A percentile compares a stretch with the other conserved stretches of the same genome.
Evolutionary conservation across 2,329 filamentous ascomycete genomes (phyloP).

Genomic region (Orbilia ellipsospora): DNA sequence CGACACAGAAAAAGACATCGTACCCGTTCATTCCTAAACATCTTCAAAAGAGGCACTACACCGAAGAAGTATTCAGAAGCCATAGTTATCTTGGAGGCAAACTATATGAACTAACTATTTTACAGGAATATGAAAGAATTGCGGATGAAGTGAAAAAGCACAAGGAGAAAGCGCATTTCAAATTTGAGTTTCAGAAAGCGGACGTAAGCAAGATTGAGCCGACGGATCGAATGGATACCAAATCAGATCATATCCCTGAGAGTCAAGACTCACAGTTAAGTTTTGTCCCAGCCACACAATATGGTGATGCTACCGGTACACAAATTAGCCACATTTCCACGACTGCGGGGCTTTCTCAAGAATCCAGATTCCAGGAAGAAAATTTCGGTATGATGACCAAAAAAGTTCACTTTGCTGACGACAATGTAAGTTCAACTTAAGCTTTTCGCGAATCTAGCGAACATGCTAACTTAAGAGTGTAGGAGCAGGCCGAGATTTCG

Average conservation of each 20-base stretch:
- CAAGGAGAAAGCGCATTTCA: neutral
- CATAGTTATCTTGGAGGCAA: no score
- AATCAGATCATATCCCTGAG: no score
- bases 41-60: no score
- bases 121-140: neutral
- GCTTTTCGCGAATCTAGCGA: neutral
- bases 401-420: neutral
- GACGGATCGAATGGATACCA: no score
- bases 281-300: slow-evolving; percentile 7
- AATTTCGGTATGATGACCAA: neutral
- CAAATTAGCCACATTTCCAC: no score
- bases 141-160: neutral
- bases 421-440: neutral
- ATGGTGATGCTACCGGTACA: neutral
- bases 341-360: no score
- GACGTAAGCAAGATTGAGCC: no score
- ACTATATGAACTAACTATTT: neutral
- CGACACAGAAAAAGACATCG: neutral
- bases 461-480: slow-evolving; percentile 1
- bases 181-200: no score
- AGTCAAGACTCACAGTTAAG: neutral
- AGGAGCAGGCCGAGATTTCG: neutral
- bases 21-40: no score
- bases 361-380: no score
- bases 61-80: no score